Evolutionary conservation across 176 grass and related monocot species (phyloP).

Genomic region (Stipa capillata): DNA sequence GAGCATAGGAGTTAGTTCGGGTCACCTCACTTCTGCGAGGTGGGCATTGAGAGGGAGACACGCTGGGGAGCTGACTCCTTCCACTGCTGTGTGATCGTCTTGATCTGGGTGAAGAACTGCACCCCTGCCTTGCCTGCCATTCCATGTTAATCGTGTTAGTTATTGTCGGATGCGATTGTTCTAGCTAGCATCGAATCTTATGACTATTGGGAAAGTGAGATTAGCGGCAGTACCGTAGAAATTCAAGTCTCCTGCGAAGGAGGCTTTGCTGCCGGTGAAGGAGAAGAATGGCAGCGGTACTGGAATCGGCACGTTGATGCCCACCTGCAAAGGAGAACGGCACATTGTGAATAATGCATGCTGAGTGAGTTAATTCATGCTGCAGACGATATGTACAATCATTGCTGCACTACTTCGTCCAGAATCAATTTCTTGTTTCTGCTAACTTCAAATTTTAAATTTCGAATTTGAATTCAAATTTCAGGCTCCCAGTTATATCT

Average conservation of each 20-base stretch:
- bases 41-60: constrained; percentile 85
- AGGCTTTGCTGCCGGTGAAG: constrained; percentile 84
- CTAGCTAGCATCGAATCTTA: not conserved
- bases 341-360: not conserved
- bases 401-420: too few relatives aligned
- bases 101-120: constrained; percentile 95
- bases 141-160: not conserved
- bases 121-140: constrained; percentile 86
- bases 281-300: constrained; percentile 96
- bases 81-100: constrained; percentile 95
- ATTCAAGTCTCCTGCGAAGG: constrained; percentile 95
- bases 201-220: not conserved
- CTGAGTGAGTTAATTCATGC: not conserved
- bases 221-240: constrained; percentile 68
- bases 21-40: constrained; percentile 58
- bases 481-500: not conserved
- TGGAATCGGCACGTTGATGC: constrained; percentile 98
- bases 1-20: not conserved
- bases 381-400: not conserved
- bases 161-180: not conserved
- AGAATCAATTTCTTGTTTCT: too few relatives aligned
- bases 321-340: constrained; percentile 42
- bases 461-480: not conserved
- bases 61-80: constrained; percentile 65
- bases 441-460: not conserved